phyloP scores from a whole-genome alignment of 768 basidiomycete species.

The Tremella mesenterica region DNA sequence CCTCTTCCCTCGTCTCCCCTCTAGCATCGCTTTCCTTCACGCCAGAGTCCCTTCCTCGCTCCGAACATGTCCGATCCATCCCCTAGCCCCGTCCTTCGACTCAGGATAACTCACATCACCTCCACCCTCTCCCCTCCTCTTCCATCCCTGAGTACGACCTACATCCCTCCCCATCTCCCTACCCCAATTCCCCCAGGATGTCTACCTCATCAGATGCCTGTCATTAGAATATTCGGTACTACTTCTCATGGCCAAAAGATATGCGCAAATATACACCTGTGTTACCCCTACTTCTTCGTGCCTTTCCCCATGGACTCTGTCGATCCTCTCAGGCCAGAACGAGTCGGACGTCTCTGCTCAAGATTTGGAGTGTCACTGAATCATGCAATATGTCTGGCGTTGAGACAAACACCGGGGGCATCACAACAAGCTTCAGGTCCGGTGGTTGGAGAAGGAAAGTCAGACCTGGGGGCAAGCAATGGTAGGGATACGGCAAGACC shows the following conservation, averaged over 20 bases:
- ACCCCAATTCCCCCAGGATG: slow-evolving; percentile 36
- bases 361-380: slow-evolving; percentile 69
- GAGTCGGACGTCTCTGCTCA: slow-evolving; percentile 61
- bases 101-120: slow-evolving; percentile 45
- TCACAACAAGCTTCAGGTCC: too few species aligned
- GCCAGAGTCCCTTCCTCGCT: too few species aligned
- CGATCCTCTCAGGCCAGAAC: slow-evolving; percentile 40
- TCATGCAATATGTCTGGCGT: slow-evolving; percentile 70
- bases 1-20: too few species aligned
- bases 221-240: slow-evolving; percentile 76
- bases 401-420: slow-evolving; percentile 62
- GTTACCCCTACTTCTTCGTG: slow-evolving; percentile 83
- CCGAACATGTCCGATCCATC: too few species aligned
- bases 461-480: too few species aligned
- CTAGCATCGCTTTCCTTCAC: too few species aligned
- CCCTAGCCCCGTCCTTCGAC: slow-evolving; percentile 23
- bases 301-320: slow-evolving; percentile 66
- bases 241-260: slow-evolving; percentile 68
- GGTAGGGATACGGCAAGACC: too few species aligned
- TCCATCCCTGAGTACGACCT: slow-evolving; percentile 22
- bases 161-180: slow-evolving; percentile 30
- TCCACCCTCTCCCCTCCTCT: slow-evolving; percentile 33
- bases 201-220: slow-evolving; percentile 59
- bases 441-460: too few species aligned
- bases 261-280: slow-evolving; percentile 71